These are phyloP conservation scores for Termitomyces sp. DNA, from an alignment of 768 basidiomycete species.

Conservation along the genomic window DNA sequence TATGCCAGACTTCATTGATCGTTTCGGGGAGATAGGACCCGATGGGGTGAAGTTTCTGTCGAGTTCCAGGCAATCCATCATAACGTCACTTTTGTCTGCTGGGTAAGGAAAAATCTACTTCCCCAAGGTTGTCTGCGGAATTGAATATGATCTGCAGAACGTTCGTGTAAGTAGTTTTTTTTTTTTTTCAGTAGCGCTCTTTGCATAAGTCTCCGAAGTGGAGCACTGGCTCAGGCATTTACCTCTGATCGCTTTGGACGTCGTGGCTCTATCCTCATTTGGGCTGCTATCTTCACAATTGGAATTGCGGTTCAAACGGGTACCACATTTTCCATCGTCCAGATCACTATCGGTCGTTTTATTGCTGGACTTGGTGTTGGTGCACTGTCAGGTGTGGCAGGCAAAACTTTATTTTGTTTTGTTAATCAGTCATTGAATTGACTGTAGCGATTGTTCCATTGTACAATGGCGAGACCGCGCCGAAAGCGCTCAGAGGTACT, in stretches of 20 bases:
- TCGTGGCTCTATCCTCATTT: constrained; percentile 67
- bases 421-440: background rate
- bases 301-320: constrained; percentile 69
- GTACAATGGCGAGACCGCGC: constrained; percentile 76
- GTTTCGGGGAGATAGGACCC: constrained; percentile 51
- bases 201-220: constrained; percentile 25
- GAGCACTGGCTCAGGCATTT: constrained; percentile 65
- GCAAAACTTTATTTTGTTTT: background rate
- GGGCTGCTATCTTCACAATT: constrained; percentile 67
- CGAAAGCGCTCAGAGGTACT: constrained; percentile 68
- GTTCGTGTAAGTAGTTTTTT: constrained; percentile 35
- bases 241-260: constrained; percentile 72
- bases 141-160: constrained; percentile 25
- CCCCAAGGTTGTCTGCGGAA: background rate
- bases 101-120: constrained; percentile 37
- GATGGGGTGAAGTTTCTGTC: constrained; percentile 48
- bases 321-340: constrained; percentile 50
- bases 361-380: constrained; percentile 77
- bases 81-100: constrained; percentile 72
- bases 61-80: constrained; percentile 65
- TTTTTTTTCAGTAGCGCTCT: background rate
- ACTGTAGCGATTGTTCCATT: constrained; percentile 47
- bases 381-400: constrained; percentile 53
- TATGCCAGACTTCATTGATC: constrained; percentile 69
- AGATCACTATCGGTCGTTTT: constrained; percentile 69